Percentiles rank a stretch among this genome's conserved stretches.
Evolutionary conservation across 371 early-diverging fungal species (phyloP).

Genomic region (Capillidium rhysosporum): DNA sequence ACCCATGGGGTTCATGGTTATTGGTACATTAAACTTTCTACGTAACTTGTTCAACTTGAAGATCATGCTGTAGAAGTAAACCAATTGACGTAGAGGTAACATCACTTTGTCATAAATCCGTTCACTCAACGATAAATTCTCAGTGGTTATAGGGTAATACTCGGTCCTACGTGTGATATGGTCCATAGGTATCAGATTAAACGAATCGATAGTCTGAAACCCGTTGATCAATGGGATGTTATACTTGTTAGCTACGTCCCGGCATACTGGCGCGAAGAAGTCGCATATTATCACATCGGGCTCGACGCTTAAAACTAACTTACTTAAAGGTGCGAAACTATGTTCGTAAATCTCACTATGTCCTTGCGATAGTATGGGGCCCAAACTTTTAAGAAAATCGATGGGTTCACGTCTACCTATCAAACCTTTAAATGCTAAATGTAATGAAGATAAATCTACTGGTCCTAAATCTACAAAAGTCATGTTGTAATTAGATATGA

Average conservation of each 20-base stretch:
- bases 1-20: background rate
- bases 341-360: background rate
- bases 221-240: background rate
- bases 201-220: background rate
- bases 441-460: background rate
- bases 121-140: background rate
- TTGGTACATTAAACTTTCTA: background rate
- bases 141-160: background rate
- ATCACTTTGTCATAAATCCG: background rate
- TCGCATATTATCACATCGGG: conserved; percentile 2
- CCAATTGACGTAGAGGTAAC: background rate
- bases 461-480: background rate
- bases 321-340: background rate
- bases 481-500: background rate
- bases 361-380: background rate
- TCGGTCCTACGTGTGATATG: background rate
- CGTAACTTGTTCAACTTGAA: background rate
- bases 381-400: background rate
- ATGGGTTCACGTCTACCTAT: background rate
- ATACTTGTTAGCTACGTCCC: background rate
- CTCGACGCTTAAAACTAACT: background rate
- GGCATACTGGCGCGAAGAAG: background rate
- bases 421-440: background rate
- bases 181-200: background rate
- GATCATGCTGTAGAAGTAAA: background rate